These are phyloP conservation scores for Sanguinoderma infundibulare DNA, from an alignment of 1,284 basidiomycete genomes.

Conservation along the genomic window DNA sequence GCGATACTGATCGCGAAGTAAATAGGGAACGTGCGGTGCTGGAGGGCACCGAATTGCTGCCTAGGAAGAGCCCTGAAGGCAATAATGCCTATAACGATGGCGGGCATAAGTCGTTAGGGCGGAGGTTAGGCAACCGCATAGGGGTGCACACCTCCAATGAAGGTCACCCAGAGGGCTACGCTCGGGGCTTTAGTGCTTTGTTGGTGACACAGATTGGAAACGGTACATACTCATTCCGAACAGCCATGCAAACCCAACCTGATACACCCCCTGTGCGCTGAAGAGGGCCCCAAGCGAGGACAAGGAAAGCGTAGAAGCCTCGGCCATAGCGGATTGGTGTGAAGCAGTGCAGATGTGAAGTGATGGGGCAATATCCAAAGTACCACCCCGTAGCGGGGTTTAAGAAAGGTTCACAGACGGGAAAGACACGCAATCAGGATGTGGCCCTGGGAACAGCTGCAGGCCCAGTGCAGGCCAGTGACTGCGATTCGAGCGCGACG, in stretches of 20 bases:
- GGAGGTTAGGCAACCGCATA: not conserved
- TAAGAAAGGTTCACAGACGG: not conserved
- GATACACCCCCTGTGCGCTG: slow-evolving; percentile 53
- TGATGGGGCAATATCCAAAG: too few relatives aligned
- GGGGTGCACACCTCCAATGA: slow-evolving; percentile 58
- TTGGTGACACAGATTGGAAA: not conserved
- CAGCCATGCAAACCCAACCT: slow-evolving; percentile 61
- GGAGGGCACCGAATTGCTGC: slow-evolving; percentile 77
- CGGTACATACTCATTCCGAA: slow-evolving; percentile 69
- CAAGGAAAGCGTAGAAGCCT: slow-evolving; percentile 40
- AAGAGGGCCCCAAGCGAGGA: slow-evolving; percentile 45
- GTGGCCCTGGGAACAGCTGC: slow-evolving; percentile 15
- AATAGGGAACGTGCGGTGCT: slow-evolving; percentile 75
- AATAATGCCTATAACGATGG: slow-evolving; percentile 50
- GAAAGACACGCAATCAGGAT: slow-evolving; percentile 17
- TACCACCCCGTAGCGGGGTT: not conserved
- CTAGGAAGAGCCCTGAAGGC: slow-evolving; percentile 64
- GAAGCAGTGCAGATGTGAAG: not conserved
- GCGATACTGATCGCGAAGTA: slow-evolving; percentile 72
- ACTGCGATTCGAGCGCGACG: slow-evolving; percentile 6
- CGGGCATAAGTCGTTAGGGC: not conserved
- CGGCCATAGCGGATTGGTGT: slow-evolving; percentile 17
- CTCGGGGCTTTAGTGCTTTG: slow-evolving; percentile 3
- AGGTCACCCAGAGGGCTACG: slow-evolving; percentile 66
- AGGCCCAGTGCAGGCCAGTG: not conserved